A percentile compares a stretch with the other conserved stretches of the same genome.
Conservation (phyloP, 768 basidiomycete species). For the Naganishia vaughanmartiniae region DNA sequence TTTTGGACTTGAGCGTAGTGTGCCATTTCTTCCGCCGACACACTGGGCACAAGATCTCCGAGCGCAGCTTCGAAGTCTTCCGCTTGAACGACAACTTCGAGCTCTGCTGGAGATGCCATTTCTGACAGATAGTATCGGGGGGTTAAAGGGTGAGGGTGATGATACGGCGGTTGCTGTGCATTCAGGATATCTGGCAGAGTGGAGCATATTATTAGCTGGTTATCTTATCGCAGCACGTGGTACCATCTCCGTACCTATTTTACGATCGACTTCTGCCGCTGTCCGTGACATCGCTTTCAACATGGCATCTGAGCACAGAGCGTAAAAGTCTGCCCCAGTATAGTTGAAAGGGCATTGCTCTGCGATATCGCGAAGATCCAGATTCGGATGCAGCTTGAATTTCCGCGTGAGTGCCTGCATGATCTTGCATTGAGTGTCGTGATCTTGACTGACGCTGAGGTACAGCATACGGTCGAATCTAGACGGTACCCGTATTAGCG, state of each 20-base stretch:
- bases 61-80: constrained; percentile 77
- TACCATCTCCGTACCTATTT: constrained; percentile 60
- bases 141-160: constrained; percentile 69
- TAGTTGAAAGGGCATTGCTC: constrained; percentile 82
- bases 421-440: constrained; percentile 80
- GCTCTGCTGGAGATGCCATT: constrained; percentile 67
- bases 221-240: not conserved
- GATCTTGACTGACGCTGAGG: constrained; percentile 82
- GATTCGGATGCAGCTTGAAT: constrained; percentile 71
- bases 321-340: constrained; percentile 98
- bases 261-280: constrained; percentile 71
- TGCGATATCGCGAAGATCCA: constrained; percentile 66
- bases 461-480: constrained; percentile 98
- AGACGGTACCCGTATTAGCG: not conserved
- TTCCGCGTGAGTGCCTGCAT: constrained; percentile 86
- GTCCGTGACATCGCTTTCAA: constrained; percentile 89
- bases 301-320: constrained; percentile 93
- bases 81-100: constrained; percentile 69
- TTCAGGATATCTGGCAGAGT: constrained; percentile 55
- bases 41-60: constrained; percentile 54
- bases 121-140: constrained; percentile 87
- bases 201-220: not conserved
- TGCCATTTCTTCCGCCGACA: constrained; percentile 78
- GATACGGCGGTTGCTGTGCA: constrained; percentile 53
- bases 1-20: constrained; percentile 74